These are phyloP conservation scores for Sarocladiaceae sp. DNA, from an alignment of 2,329 filamentous ascomycete genomes.

Conservation along the genomic window DNA sequence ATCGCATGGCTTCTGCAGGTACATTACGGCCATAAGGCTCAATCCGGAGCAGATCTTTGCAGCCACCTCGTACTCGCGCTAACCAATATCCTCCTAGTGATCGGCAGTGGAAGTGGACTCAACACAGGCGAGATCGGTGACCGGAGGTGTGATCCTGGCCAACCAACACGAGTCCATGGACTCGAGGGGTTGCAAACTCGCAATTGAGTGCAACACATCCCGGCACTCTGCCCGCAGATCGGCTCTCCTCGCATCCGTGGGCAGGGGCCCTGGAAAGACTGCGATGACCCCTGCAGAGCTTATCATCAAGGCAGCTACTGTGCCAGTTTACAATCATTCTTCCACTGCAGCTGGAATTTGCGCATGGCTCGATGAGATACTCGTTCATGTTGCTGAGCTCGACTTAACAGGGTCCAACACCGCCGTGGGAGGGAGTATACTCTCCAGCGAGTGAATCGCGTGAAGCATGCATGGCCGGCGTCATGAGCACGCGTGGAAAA, in stretches of 20 bases:
- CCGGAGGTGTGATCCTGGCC: not conserved
- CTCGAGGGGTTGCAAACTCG: too few relatives aligned
- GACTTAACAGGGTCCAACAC: slow-evolving; percentile 1
- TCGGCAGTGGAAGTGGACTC: slow-evolving; percentile 3
- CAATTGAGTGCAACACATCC: too few relatives aligned
- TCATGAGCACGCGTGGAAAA: slow-evolving; percentile 1
- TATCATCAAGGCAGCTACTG: not conserved
- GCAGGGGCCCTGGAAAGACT: not conserved
- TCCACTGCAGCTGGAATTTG: not conserved
- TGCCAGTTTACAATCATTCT: too few relatives aligned
- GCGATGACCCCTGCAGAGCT: not conserved
- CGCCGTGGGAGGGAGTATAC: not conserved
- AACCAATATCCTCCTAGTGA: not conserved
- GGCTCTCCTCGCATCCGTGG: slow-evolving; percentile 5
- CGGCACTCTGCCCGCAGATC: not conserved
- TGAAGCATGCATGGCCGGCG: slow-evolving; percentile 1
- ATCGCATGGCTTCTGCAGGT: not conserved
- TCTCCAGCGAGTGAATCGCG: not conserved
- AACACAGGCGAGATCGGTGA: not conserved
- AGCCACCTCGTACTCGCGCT: not conserved
- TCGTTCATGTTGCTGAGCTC: not conserved
- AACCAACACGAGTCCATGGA: too few relatives aligned
- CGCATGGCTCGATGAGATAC: not conserved
- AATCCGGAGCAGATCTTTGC: not conserved
- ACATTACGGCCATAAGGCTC: not conserved